Base-by-base conservation (phyloP, 345 rosid species). In the Syzygium grande region DNA sequence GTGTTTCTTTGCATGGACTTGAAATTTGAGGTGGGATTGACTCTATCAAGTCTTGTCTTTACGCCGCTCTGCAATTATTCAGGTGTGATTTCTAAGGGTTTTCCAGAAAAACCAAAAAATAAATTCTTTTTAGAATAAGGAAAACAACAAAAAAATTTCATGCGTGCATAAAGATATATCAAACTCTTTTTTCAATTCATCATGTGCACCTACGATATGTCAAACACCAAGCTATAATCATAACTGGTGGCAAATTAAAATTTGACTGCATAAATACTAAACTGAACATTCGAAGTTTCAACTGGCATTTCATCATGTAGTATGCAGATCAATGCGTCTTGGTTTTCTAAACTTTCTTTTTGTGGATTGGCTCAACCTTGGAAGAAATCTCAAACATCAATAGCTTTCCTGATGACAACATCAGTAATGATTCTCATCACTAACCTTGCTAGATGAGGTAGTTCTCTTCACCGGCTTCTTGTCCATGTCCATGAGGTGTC, bases 371-470 rank as follows among this genome's bases (percentile, higher is more conserved):
- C 53, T 23, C 52, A 27, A 15, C 52, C 58, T 84, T n/a, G 43
- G 41, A 51, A 29, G 86, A 51, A 84, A 16, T 27, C 58, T 46
- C 27, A 27, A 16, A 84, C 19, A 84, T 29, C 17, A 52, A 49
- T 77, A 51, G 41, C 25, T 65, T 43, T 53, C 4, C 38, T 43
- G 61, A 85, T 59, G 85, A 73, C 83, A 73, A 73, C 49, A 73
- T 34, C 49, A 73, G 30, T 85, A 83, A 54, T 19, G 83, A 19
- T 73, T 38, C 83, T 73, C 83, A 73, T 73, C 83, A 49, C 84
- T 30, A 84, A 87, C 89, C 89, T 87, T 84, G 55, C 27, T 17
- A 53, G 84, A 58, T n/a, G 89, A 84, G 38, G 59, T 19, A 15
- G 56, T 17, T 63, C 52, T 52, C 84, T 65, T 84, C 52, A 11